Evolutionary conservation across 1,284 basidiomycete species (phyloP), one percentile per base, ranked within the genome.

Genomic region (Gomphus bonarii): DNA sequence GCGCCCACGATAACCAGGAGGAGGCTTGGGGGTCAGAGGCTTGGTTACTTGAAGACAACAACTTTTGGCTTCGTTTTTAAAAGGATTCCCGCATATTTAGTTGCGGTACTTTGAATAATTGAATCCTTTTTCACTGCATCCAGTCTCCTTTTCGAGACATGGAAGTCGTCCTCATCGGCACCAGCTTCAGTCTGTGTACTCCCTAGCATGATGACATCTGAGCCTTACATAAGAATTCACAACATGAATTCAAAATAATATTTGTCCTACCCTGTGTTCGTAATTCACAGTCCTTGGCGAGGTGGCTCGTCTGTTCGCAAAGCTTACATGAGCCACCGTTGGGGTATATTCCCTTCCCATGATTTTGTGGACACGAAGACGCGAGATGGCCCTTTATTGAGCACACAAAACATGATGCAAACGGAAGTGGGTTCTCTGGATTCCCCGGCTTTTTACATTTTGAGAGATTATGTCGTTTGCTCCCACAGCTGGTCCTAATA

Each of bases 141-240:
- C 52, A 74, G 79, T 60, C 74, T 77, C 46, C 89, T 78, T 63
- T 84, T 84, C 66, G 91, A 77, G 6, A 75, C 76, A 69, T 94
- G 92, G 71, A 95, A 95, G 66, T 95, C 92, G 66, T 95, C 93
- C 70, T 97, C 93, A 66, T 95, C 93, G 1, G 92, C 85, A 11
- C 91, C 91, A 0, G 78, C 81, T 44, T 74, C 76, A 40, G 66
- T 67, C 3, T 79, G 79, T 2, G 75, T 77, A 31, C 79, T 82
- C 3, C 50, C 57, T 35, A 83, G 69, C 20, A 82, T 68, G 0
- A 73, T 63, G n/a, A 52, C 48, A 61, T 46, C 59, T 63, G 46
- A 22, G 20, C 0, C 4, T 7, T 44, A 6, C 10, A 9, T 12
- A 10, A 44, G 20, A 25, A 0, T 35, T 30, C 14, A 42, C 25